These are phyloP conservation scores for Wickerhamomyces canadensis DNA, from an alignment of 805 yeast species.

Conservation along the genomic window DNA sequence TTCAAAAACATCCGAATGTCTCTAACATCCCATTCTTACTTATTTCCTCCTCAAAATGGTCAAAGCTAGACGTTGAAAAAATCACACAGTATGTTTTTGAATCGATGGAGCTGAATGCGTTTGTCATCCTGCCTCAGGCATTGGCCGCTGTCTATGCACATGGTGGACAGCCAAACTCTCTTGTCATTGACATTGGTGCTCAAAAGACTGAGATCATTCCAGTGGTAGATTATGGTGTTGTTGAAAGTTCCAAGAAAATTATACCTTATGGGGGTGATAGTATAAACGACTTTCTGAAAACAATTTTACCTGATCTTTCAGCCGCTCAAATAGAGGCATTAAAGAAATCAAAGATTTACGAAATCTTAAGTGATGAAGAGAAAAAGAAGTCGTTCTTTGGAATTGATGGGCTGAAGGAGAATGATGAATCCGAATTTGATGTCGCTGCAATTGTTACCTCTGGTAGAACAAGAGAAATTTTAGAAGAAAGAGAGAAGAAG, in stretches of 20 bases:
- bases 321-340: conserved; percentile 62
- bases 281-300: conserved; percentile 50
- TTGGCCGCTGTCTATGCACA: conserved; percentile 71
- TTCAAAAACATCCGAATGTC: conserved; percentile 25
- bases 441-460: conserved; percentile 86
- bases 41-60: conserved; percentile 65
- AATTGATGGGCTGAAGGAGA: conserved; percentile 39
- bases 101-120: conserved; percentile 61
- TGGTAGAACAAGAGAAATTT: conserved; percentile 63
- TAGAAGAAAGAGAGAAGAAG: conserved; percentile 57
- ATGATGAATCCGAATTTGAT: conserved; percentile 73
- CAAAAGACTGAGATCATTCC: conserved; percentile 75
- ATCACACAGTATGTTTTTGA: conserved; percentile 77
- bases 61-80: conserved; percentile 57
- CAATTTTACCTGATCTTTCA: conserved; percentile 53
- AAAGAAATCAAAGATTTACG: conserved; percentile 71
- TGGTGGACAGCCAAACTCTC: conserved; percentile 56
- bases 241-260: conserved; percentile 46
- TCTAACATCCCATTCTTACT: conserved; percentile 64
- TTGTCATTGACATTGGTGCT: conserved; percentile 77
- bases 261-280: conserved; percentile 56
- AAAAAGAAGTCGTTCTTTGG: conserved; percentile 59
- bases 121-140: conserved; percentile 62
- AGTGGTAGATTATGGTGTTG: conserved; percentile 64
- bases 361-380: conserved; percentile 68